A percentile compares a stretch with the other conserved stretches of the same genome.
Evolutionary conservation across 495 filamentous ascomycete genomes (phyloP).

Genomic region (Ascobolus immersus): DNA sequence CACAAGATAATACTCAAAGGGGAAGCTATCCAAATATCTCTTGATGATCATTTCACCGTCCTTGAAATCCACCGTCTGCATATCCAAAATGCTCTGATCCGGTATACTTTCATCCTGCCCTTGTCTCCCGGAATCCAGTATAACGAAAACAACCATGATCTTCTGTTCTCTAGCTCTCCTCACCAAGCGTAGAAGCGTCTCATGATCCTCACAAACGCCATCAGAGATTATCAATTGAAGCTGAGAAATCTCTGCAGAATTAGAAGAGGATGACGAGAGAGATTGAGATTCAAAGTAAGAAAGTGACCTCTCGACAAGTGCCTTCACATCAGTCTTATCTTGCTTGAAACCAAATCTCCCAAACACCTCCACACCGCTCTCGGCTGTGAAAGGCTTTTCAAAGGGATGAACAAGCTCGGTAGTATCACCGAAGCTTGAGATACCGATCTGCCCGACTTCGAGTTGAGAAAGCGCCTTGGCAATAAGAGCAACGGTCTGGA

Average conservation of each 20-base stretch:
- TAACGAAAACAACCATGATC: conserved; percentile 94
- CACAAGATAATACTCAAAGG: conserved; percentile 86
- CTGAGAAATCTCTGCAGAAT: conserved; percentile 78
- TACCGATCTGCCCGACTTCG: conserved; percentile 71
- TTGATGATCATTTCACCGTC: conserved; percentile 45
- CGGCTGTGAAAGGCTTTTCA: conserved; percentile 52
- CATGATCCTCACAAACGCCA: conserved; percentile 75
- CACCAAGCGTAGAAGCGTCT: conserved; percentile 52
- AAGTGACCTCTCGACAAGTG: conserved; percentile 49
- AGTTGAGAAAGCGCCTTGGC: conserved; percentile 65
- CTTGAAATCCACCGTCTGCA: conserved; percentile 53
- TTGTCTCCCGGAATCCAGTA: conserved; percentile 62
- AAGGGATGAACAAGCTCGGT: conserved; percentile 78
- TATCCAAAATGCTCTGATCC: conserved; percentile 42
- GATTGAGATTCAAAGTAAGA: conserved; percentile 57
- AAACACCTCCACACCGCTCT: conserved; percentile 57
- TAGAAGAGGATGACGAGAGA: conserved; percentile 25
- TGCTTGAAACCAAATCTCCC: conserved; percentile 72
- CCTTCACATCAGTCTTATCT: conserved; percentile 55
- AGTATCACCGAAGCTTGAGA: conserved; percentile 69
- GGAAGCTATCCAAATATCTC: conserved; percentile 81
- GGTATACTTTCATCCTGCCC: too few relatives aligned
- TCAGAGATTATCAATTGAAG: conserved; percentile 78
- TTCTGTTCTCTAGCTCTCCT: conserved; percentile 70
- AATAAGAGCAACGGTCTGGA: conserved; percentile 78